Conservation (phyloP, 1,139 yeast species). For the Taphrina wiesneri region DNA sequence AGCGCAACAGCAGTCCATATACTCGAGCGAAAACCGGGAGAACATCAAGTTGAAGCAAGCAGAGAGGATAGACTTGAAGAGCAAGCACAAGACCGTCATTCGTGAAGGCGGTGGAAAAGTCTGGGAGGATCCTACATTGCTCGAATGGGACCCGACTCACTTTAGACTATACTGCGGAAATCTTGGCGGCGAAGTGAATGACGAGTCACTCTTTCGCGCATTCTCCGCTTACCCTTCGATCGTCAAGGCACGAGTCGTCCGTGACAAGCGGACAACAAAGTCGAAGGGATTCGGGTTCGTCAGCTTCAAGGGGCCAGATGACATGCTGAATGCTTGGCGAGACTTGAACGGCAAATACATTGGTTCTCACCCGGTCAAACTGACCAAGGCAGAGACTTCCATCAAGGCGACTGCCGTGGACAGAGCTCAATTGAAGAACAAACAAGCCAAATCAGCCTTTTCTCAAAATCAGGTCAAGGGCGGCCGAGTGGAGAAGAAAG, state of each 20-base stretch:
- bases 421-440: slow-evolving; percentile 24
- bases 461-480: slow-evolving; percentile 23
- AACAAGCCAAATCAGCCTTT: slow-evolving; percentile 28
- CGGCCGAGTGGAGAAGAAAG: slow-evolving; percentile 20
- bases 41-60: slow-evolving; percentile 30
- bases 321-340: slow-evolving; percentile 65
- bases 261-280: slow-evolving; percentile 50
- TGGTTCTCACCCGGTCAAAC: slow-evolving; percentile 70
- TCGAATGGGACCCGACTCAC: slow-evolving; percentile 67
- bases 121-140: slow-evolving; percentile 55
- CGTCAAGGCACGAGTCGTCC: slow-evolving; percentile 59
- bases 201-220: slow-evolving; percentile 55
- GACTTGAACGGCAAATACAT: slow-evolving; percentile 72
- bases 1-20: slow-evolving; percentile 43
- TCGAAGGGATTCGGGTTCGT: slow-evolving; percentile 87
- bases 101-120: slow-evolving; percentile 52
- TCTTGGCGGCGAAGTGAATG: slow-evolving; percentile 66
- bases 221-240: slow-evolving; percentile 56
- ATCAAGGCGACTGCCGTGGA: slow-evolving; percentile 35
- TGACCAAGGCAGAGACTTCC: slow-evolving; percentile 56
- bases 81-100: slow-evolving; percentile 47
- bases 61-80: slow-evolving; percentile 28
- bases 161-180: slow-evolving; percentile 75
- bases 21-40: slow-evolving; percentile 37
- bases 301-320: slow-evolving; percentile 66